Evolutionary conservation across 805 yeast species (phyloP), one percentile per base, ranked within the genome.

Genomic region (Suhomyces sp.): DNA sequence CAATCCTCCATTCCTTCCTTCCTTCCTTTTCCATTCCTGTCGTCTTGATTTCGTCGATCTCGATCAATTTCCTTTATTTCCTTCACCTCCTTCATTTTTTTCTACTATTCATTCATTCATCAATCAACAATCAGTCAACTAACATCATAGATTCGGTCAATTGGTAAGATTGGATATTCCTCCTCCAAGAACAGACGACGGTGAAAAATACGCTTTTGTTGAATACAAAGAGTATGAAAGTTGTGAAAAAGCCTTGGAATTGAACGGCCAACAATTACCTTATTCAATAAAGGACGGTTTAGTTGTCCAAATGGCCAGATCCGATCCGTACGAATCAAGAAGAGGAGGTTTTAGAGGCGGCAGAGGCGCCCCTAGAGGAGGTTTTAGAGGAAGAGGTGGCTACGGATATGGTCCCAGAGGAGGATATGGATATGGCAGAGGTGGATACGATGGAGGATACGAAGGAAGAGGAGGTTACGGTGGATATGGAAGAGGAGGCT

Each of bases 171-270:
- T 84, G 49, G 85, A 80, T 57, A 80, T 84, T 46, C 83, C 87
- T 42, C 87, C 87, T 51, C 85, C 87, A 54, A 78, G 83, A 66
- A 73, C 79, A 27, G 78, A 78, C 52, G 85, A 81, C 58, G 83
- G 84, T 41, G 76, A 81, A 55, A 84, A 83, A 60, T 84, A 75
- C 61, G 88, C 87, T 6, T 84, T 84, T 67, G 87, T 84, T 24
- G 86, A 84, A 61, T 84, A 76, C 64, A 74, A 77, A 57, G 76
- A 70, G 48, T 60, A 69, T 13, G 81, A 78, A 56, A 84, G 80
- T 61, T 82, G 85, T 57, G 82, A 82, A 57, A 72, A 72, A 36
- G 86, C 87, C 8, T 60, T 84, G 15, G 76, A 72, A 41, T 63
- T 80, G 47, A 71, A 77, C 56, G 78, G 77, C n/a, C 73, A 77